phyloP scores from a whole-genome alignment of 257 asterid genomes.

The Rubia yunnanensis region DNA sequence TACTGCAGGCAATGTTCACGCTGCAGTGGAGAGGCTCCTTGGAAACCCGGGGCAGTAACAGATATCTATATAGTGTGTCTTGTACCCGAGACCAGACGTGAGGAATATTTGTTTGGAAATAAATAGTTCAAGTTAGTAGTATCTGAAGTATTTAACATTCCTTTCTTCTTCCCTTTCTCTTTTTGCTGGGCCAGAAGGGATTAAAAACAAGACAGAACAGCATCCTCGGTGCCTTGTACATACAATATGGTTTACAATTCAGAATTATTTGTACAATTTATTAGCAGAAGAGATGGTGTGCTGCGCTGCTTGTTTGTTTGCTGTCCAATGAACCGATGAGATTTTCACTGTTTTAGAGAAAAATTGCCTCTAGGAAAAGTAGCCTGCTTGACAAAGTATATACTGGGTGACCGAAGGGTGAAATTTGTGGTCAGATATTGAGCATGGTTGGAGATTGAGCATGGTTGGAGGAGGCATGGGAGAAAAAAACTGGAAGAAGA shows the following conservation, averaged over 20 bases:
- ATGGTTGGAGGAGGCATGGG: too few species aligned
- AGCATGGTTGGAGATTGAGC: too few species aligned
- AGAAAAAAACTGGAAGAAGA: too few species aligned
- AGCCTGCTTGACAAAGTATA: too few species aligned
- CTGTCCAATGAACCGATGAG: not conserved
- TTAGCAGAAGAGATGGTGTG: not conserved
- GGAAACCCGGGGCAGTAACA: slow-evolving; percentile 31
- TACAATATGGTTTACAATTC: slow-evolving; percentile 19
- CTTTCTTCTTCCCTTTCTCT: slow-evolving; percentile 8
- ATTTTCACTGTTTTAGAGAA: not conserved
- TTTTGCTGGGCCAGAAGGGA: slow-evolving; percentile 14
- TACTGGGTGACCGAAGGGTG: too few species aligned
- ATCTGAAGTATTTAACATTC: slow-evolving; percentile 13
- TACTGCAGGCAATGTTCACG: slow-evolving; percentile 47
- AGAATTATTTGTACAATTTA: slow-evolving; percentile 10
- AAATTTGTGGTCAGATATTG: too few species aligned
- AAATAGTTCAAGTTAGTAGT: slow-evolving; percentile 8
- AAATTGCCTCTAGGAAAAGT: too few species aligned
- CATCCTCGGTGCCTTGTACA: slow-evolving; percentile 20
- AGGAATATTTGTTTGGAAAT: slow-evolving; percentile 17
- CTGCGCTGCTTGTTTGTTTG: not conserved
- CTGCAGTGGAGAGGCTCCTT: slow-evolving; percentile 44
- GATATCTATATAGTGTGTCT: slow-evolving; percentile 7
- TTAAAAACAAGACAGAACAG: not conserved
- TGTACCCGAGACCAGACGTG: slow-evolving; percentile 7